Evolutionary conservation across 1,139 yeast species (phyloP).

Genomic region (Candida freyschussii): DNA sequence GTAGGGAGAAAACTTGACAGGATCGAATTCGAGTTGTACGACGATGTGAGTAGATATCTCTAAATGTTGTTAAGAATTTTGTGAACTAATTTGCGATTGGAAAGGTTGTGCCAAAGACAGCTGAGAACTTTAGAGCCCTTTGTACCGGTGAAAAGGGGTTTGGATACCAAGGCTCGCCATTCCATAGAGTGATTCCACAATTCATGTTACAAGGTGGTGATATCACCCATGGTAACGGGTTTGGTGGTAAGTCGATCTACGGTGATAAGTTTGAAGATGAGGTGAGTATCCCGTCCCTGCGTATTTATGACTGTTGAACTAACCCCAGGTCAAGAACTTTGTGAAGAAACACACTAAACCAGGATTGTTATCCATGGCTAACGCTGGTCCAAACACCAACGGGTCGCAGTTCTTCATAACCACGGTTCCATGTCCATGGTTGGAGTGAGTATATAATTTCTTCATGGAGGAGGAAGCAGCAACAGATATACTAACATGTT

Average conservation of each 20-base stretch:
- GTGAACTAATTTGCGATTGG: not conserved
- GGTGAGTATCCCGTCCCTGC: too few species aligned
- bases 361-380: constrained; percentile 97
- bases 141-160: constrained; percentile 97
- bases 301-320: too few species aligned
- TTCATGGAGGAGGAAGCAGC: too few species aligned
- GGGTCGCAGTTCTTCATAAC: constrained; percentile 99
- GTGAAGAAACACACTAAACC: constrained; percentile 80
- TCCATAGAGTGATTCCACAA: constrained; percentile 98
- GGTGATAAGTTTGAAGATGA: constrained; percentile 95
- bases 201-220: constrained; percentile 99
- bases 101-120: constrained; percentile 83
- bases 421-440: constrained; percentile 94
- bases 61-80: not conserved
- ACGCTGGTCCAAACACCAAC: constrained; percentile 99
- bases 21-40: constrained; percentile 78
- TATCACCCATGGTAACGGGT: constrained; percentile 90
- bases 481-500: too few species aligned
- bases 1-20: constrained; percentile 50
- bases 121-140: constrained; percentile 97
- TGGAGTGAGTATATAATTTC: too few species aligned
- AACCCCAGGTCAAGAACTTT: too few species aligned
- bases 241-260: constrained; percentile 99
- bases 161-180: constrained; percentile 85
- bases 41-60: constrained; percentile 44